Evolutionary conservation across 805 yeast species (phyloP).

Genomic region (Hanseniaspora vineae): DNA sequence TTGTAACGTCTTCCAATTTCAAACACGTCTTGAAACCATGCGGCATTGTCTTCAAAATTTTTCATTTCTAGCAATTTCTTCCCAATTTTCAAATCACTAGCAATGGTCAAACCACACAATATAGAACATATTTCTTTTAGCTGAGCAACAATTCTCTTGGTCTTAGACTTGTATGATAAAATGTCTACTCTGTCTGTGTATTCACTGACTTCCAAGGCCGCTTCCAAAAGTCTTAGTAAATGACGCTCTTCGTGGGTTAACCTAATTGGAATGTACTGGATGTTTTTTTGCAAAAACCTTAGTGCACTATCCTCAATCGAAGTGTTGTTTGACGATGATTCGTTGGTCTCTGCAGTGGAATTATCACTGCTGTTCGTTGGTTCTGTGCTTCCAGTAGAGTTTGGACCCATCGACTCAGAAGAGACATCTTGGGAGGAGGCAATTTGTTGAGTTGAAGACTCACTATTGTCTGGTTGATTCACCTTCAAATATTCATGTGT

Average conservation of each 20-base stretch:
- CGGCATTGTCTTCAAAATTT: slow-evolving; percentile 55
- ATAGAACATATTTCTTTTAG: slow-evolving; percentile 68
- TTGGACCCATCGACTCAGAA: neutral
- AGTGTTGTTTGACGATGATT: neutral
- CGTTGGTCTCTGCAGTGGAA: neutral
- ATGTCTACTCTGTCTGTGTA: slow-evolving; percentile 73
- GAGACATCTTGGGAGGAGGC: neutral
- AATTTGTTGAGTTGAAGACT: no score
- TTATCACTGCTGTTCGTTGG: no score
- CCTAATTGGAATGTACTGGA: slow-evolving; percentile 55
- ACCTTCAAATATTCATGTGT: slow-evolving; percentile 24
- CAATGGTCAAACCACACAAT: slow-evolving; percentile 64
- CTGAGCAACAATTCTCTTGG: slow-evolving; percentile 60
- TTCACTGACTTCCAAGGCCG: slow-evolving; percentile 67
- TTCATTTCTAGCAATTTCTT: slow-evolving; percentile 50
- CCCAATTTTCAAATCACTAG: slow-evolving; percentile 62
- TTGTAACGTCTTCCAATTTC: slow-evolving; percentile 74
- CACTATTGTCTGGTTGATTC: slow-evolving; percentile 5
- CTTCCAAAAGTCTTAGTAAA: slow-evolving; percentile 51
- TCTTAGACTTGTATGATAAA: slow-evolving; percentile 48
- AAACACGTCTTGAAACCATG: slow-evolving; percentile 58
- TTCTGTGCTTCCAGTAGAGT: no score
- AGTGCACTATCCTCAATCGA: slow-evolving; percentile 19
- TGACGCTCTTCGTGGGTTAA: slow-evolving; percentile 58
- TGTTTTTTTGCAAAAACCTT: slow-evolving; percentile 29